Percentiles rank a stretch among this genome's conserved stretches.
These are phyloP conservation scores for Gnomoniopsis sp. DNA, from an alignment of 2,329 filamentous ascomycete genomes.

Conservation along the genomic window DNA sequence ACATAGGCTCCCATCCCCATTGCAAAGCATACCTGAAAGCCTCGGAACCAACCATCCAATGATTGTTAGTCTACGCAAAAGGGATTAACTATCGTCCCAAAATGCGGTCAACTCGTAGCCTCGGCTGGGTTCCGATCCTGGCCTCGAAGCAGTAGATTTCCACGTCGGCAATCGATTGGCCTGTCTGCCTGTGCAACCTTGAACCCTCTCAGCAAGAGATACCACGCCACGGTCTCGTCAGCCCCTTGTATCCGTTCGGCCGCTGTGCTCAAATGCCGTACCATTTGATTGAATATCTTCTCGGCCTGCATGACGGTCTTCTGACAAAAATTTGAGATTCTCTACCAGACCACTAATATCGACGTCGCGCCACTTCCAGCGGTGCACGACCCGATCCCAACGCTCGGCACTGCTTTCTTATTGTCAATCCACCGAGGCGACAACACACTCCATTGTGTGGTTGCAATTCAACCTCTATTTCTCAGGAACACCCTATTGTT, in stretches of 20 bases:
- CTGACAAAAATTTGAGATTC: neutral
- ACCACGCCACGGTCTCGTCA: neutral
- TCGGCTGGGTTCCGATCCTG: neutral
- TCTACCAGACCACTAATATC: neutral
- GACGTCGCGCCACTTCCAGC: neutral
- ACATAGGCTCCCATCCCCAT: too few species aligned
- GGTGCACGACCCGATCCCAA: neutral
- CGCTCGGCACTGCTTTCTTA: too few species aligned
- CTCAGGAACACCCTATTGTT: conserved; percentile 8
- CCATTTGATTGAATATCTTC: neutral
- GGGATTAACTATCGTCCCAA: neutral
- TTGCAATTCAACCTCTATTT: neutral
- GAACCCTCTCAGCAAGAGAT: neutral
- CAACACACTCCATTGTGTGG: neutral
- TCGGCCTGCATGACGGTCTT: too few species aligned
- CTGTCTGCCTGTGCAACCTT: neutral
- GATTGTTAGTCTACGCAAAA: neutral
- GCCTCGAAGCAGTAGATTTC: neutral
- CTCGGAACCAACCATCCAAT: conserved; percentile 7
- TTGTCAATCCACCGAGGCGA: too few species aligned
- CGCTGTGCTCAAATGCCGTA: neutral
- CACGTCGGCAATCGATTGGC: too few species aligned
- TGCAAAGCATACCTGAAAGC: too few species aligned
- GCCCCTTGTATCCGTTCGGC: neutral
- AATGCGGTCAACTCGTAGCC: neutral